Evolutionary conservation across 345 rosid genomes (phyloP), one percentile per base, ranked within the genome.

Genomic region (Psidium guajava): DNA sequence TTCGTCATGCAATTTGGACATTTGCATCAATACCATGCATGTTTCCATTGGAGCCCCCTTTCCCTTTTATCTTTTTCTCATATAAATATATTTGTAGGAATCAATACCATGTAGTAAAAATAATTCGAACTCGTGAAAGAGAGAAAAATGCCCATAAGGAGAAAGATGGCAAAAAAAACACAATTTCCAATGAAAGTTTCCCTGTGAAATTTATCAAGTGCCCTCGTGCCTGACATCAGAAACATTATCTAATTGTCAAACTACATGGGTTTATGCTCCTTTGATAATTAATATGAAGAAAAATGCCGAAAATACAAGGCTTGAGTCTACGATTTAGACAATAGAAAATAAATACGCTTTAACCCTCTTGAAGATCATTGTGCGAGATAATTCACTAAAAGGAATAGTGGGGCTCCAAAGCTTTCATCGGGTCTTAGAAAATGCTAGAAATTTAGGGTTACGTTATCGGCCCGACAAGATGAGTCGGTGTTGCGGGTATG

Each of bases 181-280:
- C 7, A 69, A 36, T 69, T 69, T 69, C 80, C 18, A 69, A 69
- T 69, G 10, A 69, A 69, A 18, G 80, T 9, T 69, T 36, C 12
- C 6, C 40, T 8, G 24, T 36, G 24, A 69, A 21, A 36, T 18
- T 36, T 18, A 32, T 36, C 44, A 18, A 20, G 21, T 1, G 0
- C 10, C 3, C 47, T 69, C 0, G 0, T 7, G 8, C 18, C 5
- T 64, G 4, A 36, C 20, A 12, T 36, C 2, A 1, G 1, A 69
- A 32, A 18, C 24, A 32, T 24, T 32, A 69, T 32, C 18, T 32
- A 32, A 69, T 18, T 69, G 24, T 12, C 32, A 32, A 22, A 16
- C 24, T 5, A 0, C 21, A 7, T 9, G 47, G 47, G 13, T 36
- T 18, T 69, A 69, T 18, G 47, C 25, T 28, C 20, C 20, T 28